phyloP scores from a whole-genome alignment of 805 yeast species.

The Starmerella etchellsii region DNA sequence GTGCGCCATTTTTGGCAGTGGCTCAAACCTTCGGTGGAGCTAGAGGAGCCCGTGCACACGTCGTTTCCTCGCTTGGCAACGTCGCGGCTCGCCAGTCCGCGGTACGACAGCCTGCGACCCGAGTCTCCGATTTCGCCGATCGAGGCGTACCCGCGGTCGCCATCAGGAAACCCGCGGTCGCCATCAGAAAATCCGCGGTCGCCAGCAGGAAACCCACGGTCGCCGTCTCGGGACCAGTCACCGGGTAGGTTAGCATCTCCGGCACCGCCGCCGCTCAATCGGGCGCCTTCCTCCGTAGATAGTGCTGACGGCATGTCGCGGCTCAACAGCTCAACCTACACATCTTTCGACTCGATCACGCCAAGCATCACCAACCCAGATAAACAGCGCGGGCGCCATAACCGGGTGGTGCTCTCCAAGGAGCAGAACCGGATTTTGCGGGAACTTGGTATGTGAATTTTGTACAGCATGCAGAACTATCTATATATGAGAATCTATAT shows the following conservation, averaged over 20 bases:
- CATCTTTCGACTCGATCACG: constrained; percentile 23
- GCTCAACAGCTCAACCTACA: constrained; percentile 15
- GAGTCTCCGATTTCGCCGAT: not conserved
- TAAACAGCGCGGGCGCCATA: constrained; percentile 14
- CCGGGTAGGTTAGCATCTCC: not conserved
- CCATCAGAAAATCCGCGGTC: not conserved
- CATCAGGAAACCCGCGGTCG: not conserved
- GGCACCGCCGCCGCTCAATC: not conserved
- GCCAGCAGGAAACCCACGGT: not conserved
- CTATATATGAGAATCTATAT: no score
- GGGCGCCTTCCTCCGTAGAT: not conserved
- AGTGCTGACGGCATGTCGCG: not conserved
- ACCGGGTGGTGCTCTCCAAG: constrained; percentile 34
- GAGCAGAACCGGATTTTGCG: constrained; percentile 42
- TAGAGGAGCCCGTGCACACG: no score
- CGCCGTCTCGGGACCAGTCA: not conserved
- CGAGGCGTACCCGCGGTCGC: not conserved
- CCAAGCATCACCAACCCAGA: constrained; percentile 20
- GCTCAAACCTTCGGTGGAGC: no score
- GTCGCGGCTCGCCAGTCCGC: not conserved
- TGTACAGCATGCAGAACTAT: not conserved
- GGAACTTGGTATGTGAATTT: constrained; percentile 29
- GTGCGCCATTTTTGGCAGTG: no score
- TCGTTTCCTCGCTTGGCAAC: no score
- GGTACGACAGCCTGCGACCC: not conserved